Evolutionary conservation across 768 basidiomycete species (phyloP), one percentile per base, ranked within the genome.

Genomic region (Cyclocybe aegerita): DNA sequence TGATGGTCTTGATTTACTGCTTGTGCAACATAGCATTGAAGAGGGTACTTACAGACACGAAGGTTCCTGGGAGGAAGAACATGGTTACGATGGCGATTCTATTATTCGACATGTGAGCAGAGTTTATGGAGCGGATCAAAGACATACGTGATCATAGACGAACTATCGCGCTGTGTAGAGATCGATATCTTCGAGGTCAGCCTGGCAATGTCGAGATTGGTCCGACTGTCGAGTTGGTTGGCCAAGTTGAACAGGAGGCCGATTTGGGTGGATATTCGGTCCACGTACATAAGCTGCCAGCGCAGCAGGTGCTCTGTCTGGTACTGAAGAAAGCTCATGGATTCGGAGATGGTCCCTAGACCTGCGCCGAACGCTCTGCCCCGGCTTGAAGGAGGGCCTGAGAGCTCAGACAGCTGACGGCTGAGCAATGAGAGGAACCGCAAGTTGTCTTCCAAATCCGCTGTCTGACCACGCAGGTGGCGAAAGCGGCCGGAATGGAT

Each of bases 101-200:
- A 38, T 16, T 7, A 11, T 31, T 16, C 23, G 5, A 4, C n/a
- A 15, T 8, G n/a, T 12, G 49, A 5, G 33, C 23, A 44, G 12
- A 33, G 32, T 11, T 29, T 31, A 14, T 23, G 7, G 12, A 4
- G 7, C 23, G 5, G 3, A 23, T 23, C 23, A 23, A 23, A 23
- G 23, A 23, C 48, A 23, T 49, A 54, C 53, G 53, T 54, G 35
- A 54, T 54, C 53, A 54, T 50, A 15, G 53, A 41, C 3, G 53
- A 49, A n/a, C 48, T 49, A 17, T 46, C 48, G 30, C 42, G 44
- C 39, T 50, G 53, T 16, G 48, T 10, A 11, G 43, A 31, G 6
- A 40, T 35, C 1, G 48, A 43, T 5, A 50, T 54, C 29, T 54
- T 49, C 11, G 48, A 49, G 2, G 53, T 54, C 30, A 49, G 14